Base-by-base conservation (phyloP, 208 protist species). In the Vickermania spadyakhi region DNA sequence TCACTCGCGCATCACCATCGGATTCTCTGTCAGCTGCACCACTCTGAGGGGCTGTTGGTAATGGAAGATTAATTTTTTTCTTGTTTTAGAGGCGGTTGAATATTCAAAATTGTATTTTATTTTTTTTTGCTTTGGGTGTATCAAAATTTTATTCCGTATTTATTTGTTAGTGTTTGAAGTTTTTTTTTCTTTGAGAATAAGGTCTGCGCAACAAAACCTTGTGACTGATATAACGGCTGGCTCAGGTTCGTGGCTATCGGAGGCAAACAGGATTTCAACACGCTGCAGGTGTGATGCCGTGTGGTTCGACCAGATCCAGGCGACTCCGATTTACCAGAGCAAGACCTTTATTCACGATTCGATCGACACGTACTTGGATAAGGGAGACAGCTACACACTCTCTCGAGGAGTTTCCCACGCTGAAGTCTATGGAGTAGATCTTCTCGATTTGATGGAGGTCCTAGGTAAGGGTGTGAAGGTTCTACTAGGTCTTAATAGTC, bases 381-480 rank as follows among this genome's bases (percentile, higher is more conserved):
- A 86, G 45, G 85, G 85, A 25, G 97, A 90, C 77, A 93, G 89
- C 68, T 98, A 99, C 68, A 84, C 86, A 28, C 84, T 95, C 63
- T 85, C 77, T n/a, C n/a, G n/a, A n/a, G 22, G 75, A 77, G 56
- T 98, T 98, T 80, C 97, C 97, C n/a, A 99, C 96, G 7, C 76
- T 95, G 41, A 61, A 68, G 2, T 81, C 77, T 31, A 90, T 97
- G 57, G 94, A 98, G 73, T 62, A 86, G 62, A 87, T 82, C n/a
- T n/a, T n/a, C n/a, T n/a, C n/a, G n/a, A n/a, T n/a, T n/a, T n/a
- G n/a, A n/a, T n/a, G n/a, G n/a, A n/a, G n/a, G n/a, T n/a, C n/a
- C n/a, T n/a, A n/a, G n/a, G n/a, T n/a, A n/a, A n/a, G n/a, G n/a
- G n/a, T n/a, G n/a, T n/a, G n/a, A n/a, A n/a, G n/a, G n/a, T n/a